phyloP scores from a whole-genome alignment of 768 basidiomycete genomes.

The Suillus hirtellus region DNA sequence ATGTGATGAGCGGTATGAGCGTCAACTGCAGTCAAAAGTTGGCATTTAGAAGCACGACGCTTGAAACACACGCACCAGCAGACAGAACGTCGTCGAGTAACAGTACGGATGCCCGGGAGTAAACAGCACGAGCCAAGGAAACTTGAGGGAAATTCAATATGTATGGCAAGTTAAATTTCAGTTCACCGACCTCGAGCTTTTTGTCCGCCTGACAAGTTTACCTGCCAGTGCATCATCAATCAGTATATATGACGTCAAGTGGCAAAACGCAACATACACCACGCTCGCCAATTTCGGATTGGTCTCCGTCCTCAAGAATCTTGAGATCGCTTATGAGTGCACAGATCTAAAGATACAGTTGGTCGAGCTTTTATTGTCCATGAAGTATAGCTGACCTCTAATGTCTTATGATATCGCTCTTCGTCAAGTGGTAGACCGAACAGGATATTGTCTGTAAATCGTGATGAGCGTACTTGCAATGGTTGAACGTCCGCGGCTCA shows the following conservation, averaged over 20 bases:
- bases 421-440: conserved; percentile 77
- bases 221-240: conserved; percentile 19
- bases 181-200: conserved; percentile 58
- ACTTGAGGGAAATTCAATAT: conserved; percentile 39
- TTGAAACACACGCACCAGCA: conserved; percentile 33
- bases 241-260: neutral
- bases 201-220: conserved; percentile 52
- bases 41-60: neutral
- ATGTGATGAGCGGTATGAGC: conserved; percentile 85
- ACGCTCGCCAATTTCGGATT: conserved; percentile 85
- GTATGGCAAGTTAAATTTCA: neutral
- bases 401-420: conserved; percentile 72
- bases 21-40: conserved; percentile 54
- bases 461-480: neutral
- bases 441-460: conserved; percentile 61
- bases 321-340: conserved; percentile 74
- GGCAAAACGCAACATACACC: conserved; percentile 47
- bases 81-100: conserved; percentile 82
- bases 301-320: conserved; percentile 86
- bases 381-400: conserved; percentile 51
- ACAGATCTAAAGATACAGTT: conserved; percentile 28
- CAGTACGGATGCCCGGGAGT: conserved; percentile 81
- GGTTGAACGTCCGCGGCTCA: conserved; percentile 10
- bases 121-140: conserved; percentile 82
- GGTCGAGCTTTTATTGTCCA: neutral